Percentiles rank a stretch among this genome's conserved stretches.
These are phyloP conservation scores for Wickerhamomyces sydowiorum DNA, from an alignment of 805 yeast genomes.

Conservation along the genomic window DNA sequence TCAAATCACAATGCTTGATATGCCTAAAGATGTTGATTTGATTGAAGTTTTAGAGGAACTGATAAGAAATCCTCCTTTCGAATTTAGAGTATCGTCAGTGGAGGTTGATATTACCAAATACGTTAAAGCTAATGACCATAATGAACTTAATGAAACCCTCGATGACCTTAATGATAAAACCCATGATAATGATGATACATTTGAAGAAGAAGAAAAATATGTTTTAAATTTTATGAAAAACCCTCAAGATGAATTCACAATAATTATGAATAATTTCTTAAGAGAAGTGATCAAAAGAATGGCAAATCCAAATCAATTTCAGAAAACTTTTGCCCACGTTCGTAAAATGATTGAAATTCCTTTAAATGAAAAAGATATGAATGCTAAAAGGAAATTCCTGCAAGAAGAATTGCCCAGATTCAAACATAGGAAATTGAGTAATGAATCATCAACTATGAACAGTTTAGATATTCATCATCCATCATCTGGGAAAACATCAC, in stretches of 20 bases:
- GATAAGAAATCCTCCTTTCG: background rate
- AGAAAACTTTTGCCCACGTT: background rate
- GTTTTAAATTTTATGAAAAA: no score
- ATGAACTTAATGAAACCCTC: no score
- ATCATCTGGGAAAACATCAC: no score
- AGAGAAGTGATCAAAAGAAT: background rate
- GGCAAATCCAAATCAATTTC: background rate
- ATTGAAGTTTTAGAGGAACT: background rate
- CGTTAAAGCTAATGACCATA: background rate
- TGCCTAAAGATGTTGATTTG: background rate
- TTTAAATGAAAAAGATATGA: background rate
- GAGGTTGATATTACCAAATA: background rate
- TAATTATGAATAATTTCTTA: background rate
- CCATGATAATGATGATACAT: no score
- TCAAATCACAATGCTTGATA: background rate
- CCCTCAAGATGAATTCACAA: background rate
- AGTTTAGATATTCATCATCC: no score
- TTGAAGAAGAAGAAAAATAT: background rate
- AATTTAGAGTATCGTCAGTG: background rate
- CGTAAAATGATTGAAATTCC: background rate
- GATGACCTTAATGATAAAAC: no score
- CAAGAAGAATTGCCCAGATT: background rate
- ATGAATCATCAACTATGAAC: background rate
- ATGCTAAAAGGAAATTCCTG: background rate
- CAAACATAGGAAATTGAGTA: background rate